These are phyloP conservation scores for Sporisorium iseilematis-ciliati DNA, from an alignment of 1,284 basidiomycete genomes.

Conservation along the genomic window DNA sequence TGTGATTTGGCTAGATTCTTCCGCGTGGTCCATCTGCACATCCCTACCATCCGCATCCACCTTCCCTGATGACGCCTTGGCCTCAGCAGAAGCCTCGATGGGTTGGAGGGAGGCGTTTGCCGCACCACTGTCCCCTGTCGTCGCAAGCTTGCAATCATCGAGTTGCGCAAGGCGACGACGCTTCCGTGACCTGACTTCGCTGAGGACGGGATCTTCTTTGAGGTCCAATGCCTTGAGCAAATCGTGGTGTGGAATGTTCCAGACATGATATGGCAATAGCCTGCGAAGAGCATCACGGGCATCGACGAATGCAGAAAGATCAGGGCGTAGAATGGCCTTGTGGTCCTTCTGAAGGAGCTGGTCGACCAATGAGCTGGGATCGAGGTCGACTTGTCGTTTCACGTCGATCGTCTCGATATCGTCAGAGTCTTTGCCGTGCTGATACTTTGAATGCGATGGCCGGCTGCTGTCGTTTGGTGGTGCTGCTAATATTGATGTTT, in stretches of 20 bases:
- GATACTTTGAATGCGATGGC: background rate
- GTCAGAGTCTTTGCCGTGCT: background rate
- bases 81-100: background rate
- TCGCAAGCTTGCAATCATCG: conserved; percentile 1
- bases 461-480: background rate
- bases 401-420: conserved; percentile 3
- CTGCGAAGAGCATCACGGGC: conserved; percentile 58
- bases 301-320: conserved; percentile 56
- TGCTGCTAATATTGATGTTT: conserved; percentile 9
- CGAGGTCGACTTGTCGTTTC: conserved; percentile 1
- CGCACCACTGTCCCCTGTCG: background rate
- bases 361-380: conserved; percentile 17
- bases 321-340: conserved; percentile 52
- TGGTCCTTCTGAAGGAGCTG: conserved; percentile 47
- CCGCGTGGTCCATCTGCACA: background rate
- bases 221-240: conserved; percentile 34
- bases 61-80: conserved; percentile 7
- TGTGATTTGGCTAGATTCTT: background rate
- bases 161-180: conserved; percentile 29
- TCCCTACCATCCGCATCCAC: background rate
- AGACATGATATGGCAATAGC: conserved; percentile 66
- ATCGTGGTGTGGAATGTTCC: conserved; percentile 63
- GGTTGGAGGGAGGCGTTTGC: background rate
- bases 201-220: conserved; percentile 36
- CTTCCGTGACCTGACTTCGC: conserved; percentile 33